Percentiles rank a stretch among this genome's conserved stretches.
Conservation (phyloP, 139 green algal species). For the Penium margaritaceum region DNA sequence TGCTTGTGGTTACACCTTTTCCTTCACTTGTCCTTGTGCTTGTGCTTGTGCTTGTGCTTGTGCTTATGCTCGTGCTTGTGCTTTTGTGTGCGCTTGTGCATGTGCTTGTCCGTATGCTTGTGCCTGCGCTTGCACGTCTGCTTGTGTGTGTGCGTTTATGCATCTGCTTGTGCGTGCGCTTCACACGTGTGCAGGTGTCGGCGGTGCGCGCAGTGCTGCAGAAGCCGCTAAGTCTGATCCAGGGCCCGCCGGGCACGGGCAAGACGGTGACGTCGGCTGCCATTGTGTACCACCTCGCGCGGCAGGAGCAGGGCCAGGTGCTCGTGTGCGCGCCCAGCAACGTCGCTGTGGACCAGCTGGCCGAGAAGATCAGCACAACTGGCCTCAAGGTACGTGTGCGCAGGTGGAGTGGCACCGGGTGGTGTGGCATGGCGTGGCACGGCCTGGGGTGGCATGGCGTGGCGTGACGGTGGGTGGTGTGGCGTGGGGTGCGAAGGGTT, state of each 20-base stretch:
- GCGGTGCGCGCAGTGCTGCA: constrained; percentile 70
- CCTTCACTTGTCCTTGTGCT: no score
- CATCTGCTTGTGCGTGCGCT: constrained; percentile 1
- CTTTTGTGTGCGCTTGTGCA: no score
- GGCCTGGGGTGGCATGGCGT: no score
- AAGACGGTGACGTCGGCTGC: constrained; percentile 95
- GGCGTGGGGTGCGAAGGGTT: no score
- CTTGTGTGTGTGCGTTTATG: constrained; percentile 17
- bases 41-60: constrained; percentile 20
- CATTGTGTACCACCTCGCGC: constrained; percentile 88
- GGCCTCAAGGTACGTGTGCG: constrained; percentile 71
- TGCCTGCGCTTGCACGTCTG: no score
- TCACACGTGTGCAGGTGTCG: constrained; percentile 9
- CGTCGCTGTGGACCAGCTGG: constrained; percentile 94
- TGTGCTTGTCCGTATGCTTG: no score
- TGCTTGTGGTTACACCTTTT: no score
- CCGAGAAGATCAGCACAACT: constrained; percentile 79
- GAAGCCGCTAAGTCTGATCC: constrained; percentile 76
- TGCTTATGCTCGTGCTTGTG: no score
- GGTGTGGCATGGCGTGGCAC: no score
- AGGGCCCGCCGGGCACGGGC: constrained; percentile 87
- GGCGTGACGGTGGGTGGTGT: no score
- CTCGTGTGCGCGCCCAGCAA: constrained; percentile 90
- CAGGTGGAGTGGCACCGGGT: no score
- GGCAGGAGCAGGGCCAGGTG: constrained; percentile 66